Percentiles rank a stretch among this genome's conserved stretches.
Evolutionary conservation across 2,329 filamentous ascomycete species (phyloP).

Genomic region (Orbilia ellipsospora): DNA sequence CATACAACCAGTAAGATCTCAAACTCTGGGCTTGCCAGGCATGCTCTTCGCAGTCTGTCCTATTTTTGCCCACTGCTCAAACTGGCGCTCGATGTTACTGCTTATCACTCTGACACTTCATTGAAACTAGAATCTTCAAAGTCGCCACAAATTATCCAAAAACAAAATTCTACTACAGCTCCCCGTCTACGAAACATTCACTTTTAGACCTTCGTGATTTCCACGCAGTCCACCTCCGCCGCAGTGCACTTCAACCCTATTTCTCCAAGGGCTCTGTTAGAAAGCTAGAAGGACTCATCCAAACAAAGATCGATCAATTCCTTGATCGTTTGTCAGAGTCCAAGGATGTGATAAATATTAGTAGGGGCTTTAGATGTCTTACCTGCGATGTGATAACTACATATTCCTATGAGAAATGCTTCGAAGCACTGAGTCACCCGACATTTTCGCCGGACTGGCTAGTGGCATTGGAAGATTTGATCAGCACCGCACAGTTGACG

Average conservation of each 20-base stretch:
- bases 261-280: slow-evolving; percentile 18
- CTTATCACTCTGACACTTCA: background rate
- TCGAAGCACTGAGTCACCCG: slow-evolving; percentile 9
- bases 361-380: slow-evolving; percentile 9
- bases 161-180: slow-evolving; percentile 7
- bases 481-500: background rate
- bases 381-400: slow-evolving; percentile 12
- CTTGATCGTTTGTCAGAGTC: background rate
- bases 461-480: slow-evolving; percentile 3
- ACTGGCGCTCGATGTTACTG: background rate
- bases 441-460: slow-evolving; percentile 2
- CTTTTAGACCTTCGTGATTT: background rate
- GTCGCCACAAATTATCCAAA: slow-evolving; percentile 16
- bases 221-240: background rate
- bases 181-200: background rate
- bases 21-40: background rate
- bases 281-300: slow-evolving; percentile 14
- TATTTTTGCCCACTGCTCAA: background rate
- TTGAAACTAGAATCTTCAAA: slow-evolving; percentile 12
- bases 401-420: slow-evolving; percentile 21
- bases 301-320: slow-evolving; percentile 9
- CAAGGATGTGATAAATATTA: background rate
- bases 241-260: slow-evolving; percentile 16
- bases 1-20: slow-evolving; percentile 56
- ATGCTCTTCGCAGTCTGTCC: background rate